Evolutionary conservation across 2,329 filamentous ascomycete genomes (phyloP), one percentile per base, ranked within the genome.

Genomic region (Lecanicillium sp.): DNA sequence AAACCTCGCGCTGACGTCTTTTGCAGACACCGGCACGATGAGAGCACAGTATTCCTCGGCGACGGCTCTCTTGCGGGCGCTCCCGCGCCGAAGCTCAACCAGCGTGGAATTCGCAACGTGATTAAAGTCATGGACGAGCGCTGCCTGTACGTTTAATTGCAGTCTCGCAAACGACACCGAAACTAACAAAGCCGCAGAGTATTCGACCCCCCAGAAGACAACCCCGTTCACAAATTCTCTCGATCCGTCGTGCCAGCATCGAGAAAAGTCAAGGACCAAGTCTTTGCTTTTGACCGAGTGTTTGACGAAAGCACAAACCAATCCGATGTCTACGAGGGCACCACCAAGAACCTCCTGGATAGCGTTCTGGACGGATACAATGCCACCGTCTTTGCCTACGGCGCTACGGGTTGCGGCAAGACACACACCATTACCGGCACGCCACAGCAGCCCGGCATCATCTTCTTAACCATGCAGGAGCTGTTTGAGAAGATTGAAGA

Each of bases 401-500:
- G 92, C 50, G 92, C 92, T 29, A 98, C 92, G 1, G 92, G 92
- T 29, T 98, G 92, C 61, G 92, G 92, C 61, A 98, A 98, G 67
- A 98, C 92, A 17, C 92, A 98, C 60, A 98, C 92, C 9, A 98
- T 98, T 54, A 87, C 83, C 3, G 92, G 92, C 48, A 95, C 90
- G 0, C 67, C 87, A 2, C 85, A 94, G 57, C 84, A 94, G 54
- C 92, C 92, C 0, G 92, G 92, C 41, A 96, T 98, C 53, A 98
- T 98, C 58, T 98, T 96, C 64, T 67, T 98, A 52, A 96, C 92
- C 1, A 98, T 98, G 89, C 90, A 96, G 62, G 92, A 98, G 62
- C 70, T 98, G 17, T 98, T 98, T 55, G 92, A 98, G 65, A 86
- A 90, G 60, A 95, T 98, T 49, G 69, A 72, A n/a, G 92, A 96